A percentile compares a stretch with the other conserved stretches of the same genome.
Conservation (phyloP, 148 eudicot species). For the Vaccinium macrocarpon region DNA sequence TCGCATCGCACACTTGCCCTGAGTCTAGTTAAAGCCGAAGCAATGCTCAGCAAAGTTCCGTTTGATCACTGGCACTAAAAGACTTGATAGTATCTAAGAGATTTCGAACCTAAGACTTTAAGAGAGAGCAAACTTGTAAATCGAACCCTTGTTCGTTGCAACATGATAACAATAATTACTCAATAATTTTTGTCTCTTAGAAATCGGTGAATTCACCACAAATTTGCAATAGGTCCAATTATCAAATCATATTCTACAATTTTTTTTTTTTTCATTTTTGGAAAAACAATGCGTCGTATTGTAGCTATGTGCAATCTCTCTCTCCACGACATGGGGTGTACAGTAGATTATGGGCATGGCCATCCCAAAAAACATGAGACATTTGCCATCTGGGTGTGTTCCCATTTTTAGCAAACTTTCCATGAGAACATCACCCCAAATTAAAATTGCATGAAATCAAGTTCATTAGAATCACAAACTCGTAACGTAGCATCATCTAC, state of each 20-base stretch:
- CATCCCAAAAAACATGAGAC: conserved; percentile 12
- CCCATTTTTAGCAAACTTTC: conserved; percentile 6
- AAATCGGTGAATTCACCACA: neutral
- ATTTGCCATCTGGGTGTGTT: conserved; percentile 3
- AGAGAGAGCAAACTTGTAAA: no score
- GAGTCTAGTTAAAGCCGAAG: no score
- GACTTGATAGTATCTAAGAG: no score
- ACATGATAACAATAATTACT: neutral
- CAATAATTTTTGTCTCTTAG: neutral
- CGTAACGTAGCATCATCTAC: neutral
- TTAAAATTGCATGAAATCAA: neutral
- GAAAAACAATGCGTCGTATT: neutral
- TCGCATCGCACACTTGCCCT: no score
- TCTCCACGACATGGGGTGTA: conserved; percentile 4
- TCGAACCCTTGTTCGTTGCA: neutral
- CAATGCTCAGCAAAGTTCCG: no score
- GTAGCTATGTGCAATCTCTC: neutral
- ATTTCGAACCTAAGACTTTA: no score
- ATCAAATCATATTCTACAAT: neutral
- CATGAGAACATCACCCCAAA: neutral
- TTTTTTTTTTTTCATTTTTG: neutral
- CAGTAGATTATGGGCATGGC: conserved; percentile 12
- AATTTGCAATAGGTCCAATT: neutral
- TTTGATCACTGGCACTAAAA: no score
- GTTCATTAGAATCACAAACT: neutral